Evolutionary conservation across 2,329 filamentous ascomycete genomes (phyloP).

Genomic region (Dactylellina cionopaga): DNA sequence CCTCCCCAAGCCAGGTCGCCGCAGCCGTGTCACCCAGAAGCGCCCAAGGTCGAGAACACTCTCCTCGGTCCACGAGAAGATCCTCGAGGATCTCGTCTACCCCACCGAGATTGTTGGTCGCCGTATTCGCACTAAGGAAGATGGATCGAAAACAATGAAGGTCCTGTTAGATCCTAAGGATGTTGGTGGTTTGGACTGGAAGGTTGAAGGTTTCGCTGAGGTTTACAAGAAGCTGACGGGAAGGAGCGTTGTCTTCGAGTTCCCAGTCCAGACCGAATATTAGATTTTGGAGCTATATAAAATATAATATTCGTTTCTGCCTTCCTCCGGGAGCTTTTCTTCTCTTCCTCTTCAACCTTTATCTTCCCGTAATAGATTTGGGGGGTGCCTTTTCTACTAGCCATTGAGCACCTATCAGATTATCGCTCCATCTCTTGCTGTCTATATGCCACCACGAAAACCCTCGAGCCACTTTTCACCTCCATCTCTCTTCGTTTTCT

Average conservation of each 20-base stretch:
- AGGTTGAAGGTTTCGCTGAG: slow-evolving; percentile 99
- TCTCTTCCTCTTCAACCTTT: slow-evolving; percentile 7
- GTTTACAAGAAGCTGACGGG: slow-evolving; percentile 98
- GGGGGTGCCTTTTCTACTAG: slow-evolving; percentile 17
- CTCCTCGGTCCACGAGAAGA: slow-evolving; percentile 97
- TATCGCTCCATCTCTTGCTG: slow-evolving; percentile 27
- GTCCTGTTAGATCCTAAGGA: slow-evolving; percentile 99
- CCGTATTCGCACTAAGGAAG: slow-evolving; percentile 98
- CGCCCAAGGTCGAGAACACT: slow-evolving; percentile 96
- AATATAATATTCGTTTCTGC: slow-evolving; percentile 51
- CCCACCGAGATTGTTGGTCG: slow-evolving; percentile 99
- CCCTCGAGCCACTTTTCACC: slow-evolving; percentile 11
- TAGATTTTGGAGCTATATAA: slow-evolving; percentile 65
- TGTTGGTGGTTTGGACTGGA: slow-evolving; percentile 98
- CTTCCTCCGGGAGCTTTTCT: slow-evolving; percentile 4
- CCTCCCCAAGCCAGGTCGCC: slow-evolving; percentile 94
- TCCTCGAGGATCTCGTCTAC: slow-evolving; percentile 97
- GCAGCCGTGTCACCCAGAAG: slow-evolving; percentile 97
- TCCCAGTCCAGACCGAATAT: slow-evolving; percentile 82
- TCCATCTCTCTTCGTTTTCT: slow-evolving; percentile 43
- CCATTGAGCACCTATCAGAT: slow-evolving; percentile 25
- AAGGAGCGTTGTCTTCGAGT: slow-evolving; percentile 97
- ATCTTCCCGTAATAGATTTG: slow-evolving; percentile 44
- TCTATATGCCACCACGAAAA: slow-evolving; percentile 36
- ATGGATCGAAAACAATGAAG: slow-evolving; percentile 98